phyloP scores from a whole-genome alignment of 192 early-diverging fungal species.

The Funneliformis geosporum region DNA sequence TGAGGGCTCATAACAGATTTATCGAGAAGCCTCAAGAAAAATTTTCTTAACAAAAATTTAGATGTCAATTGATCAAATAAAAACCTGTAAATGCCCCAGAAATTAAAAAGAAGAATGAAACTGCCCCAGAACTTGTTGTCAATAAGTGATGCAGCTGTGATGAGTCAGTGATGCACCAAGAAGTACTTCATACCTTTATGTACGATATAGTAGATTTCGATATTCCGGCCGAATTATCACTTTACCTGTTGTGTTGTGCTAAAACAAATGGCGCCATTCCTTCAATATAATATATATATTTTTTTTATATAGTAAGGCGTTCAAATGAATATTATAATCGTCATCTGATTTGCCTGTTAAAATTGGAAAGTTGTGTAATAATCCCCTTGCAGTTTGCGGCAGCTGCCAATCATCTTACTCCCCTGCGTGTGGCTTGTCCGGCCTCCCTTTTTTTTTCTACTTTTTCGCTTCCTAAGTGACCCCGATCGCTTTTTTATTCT shows the following conservation, averaged over 20 bases:
- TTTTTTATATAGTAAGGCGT: neutral
- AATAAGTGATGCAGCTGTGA: neutral
- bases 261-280: neutral
- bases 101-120: neutral
- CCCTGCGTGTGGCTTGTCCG: slow-evolving; percentile 19
- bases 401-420: slow-evolving; percentile 11
- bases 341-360: neutral
- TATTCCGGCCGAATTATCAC: neutral
- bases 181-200: neutral
- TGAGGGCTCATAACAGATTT: neutral
- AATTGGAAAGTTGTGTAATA: slow-evolving; percentile 14
- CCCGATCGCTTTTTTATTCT: slow-evolving; percentile 17
- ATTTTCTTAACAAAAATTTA: too few relatives aligned
- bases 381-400: neutral
- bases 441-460: slow-evolving; percentile 9
- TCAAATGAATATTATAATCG: neutral
- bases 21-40: neutral
- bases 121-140: neutral
- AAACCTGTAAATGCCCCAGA: neutral
- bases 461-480: neutral
- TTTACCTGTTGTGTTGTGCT: too few relatives aligned
- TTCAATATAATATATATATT: neutral
- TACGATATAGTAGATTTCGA: neutral
- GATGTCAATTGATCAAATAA: neutral
- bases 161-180: neutral